These are phyloP conservation scores for Xylaria sp. DNA, from an alignment of 2,329 filamentous ascomycete genomes.

Conservation along the genomic window DNA sequence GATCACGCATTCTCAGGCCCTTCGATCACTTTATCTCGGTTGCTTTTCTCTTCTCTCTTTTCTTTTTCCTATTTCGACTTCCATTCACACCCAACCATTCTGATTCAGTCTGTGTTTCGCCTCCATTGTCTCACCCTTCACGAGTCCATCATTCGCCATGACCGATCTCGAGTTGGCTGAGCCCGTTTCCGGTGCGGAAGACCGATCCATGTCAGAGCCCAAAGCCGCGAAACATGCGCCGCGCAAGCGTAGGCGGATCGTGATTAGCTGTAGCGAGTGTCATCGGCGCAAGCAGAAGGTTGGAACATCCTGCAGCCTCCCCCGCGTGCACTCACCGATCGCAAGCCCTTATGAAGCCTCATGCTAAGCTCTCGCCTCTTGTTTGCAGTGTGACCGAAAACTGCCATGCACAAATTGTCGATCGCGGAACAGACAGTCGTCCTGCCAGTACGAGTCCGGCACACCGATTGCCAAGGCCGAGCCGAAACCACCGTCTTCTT, in stretches of 20 bases:
- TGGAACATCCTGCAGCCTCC: constrained; percentile 8
- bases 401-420: constrained; percentile 56
- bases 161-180: constrained; percentile 22
- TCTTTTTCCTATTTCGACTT: neutral
- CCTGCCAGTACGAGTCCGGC: constrained; percentile 54
- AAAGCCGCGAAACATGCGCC: constrained; percentile 35
- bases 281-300: constrained; percentile 60
- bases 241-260: constrained; percentile 53
- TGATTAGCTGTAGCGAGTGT: constrained; percentile 60
- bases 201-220: constrained; percentile 11
- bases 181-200: constrained; percentile 19
- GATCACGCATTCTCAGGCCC: no score
- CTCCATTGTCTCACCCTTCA: neutral
- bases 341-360: constrained; percentile 5
- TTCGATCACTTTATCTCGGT: neutral
- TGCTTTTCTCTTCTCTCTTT: neutral
- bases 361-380: constrained; percentile 16
- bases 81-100: neutral
- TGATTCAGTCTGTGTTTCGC: neutral
- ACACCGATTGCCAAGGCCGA: constrained; percentile 39
- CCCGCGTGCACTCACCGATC: constrained; percentile 2
- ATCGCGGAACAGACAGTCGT: constrained; percentile 49
- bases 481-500: constrained; percentile 21
- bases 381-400: constrained; percentile 50
- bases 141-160: constrained; percentile 16